Percentiles rank a stretch among this genome's conserved stretches.
Conservation (phyloP, 176 grass and related monocot species). For the Hyparrhenia diplandra region DNA sequence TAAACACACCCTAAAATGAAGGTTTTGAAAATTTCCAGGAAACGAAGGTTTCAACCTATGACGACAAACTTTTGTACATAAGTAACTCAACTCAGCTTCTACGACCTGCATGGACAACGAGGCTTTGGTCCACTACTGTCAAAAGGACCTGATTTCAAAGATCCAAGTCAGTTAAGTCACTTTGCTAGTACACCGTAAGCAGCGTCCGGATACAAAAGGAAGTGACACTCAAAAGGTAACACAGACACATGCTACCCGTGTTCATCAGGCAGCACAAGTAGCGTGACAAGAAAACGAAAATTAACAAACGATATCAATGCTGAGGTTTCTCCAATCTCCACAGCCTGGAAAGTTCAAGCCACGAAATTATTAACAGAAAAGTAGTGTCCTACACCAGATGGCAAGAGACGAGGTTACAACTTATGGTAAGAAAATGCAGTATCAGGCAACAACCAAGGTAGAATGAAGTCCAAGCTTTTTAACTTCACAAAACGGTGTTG, state of each 20-base stretch:
- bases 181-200: neutral
- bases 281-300: neutral
- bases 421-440: constrained; percentile 26
- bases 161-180: too few relatives aligned
- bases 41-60: neutral
- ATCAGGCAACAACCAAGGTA: constrained; percentile 25
- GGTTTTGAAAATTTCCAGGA: neutral
- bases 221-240: neutral
- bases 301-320: neutral
- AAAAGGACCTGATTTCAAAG: neutral
- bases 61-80: neutral
- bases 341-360: constrained; percentile 42
- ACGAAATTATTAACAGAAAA: constrained; percentile 50
- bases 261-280: neutral
- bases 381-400: constrained; percentile 10
- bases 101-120: neutral
- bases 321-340: constrained; percentile 10
- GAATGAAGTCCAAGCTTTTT: constrained; percentile 21
- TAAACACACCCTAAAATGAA: neutral
- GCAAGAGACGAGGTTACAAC: constrained; percentile 30
- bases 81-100: neutral
- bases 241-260: neutral
- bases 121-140: neutral
- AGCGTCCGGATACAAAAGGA: neutral
- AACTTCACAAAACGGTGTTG: constrained; percentile 33